Conservation (phyloP, 495 filamentous ascomycete genomes). For the Cercophora samala region DNA sequence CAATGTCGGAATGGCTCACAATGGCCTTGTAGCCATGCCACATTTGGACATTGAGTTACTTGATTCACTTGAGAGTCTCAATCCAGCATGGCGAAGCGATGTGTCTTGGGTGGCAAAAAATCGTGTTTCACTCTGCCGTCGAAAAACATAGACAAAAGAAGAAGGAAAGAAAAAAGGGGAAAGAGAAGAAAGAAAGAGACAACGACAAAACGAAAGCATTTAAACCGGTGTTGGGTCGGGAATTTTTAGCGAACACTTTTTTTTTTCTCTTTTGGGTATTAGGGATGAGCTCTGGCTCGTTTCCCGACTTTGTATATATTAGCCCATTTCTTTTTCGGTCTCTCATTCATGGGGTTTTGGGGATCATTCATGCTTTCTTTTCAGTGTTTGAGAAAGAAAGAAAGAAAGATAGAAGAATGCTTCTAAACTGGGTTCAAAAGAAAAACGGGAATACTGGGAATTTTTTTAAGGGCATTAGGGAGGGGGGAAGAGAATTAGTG, state of each 20-base stretch:
- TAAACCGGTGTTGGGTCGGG: not conserved
- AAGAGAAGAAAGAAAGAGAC: slow-evolving; percentile 1
- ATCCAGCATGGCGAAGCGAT: not conserved
- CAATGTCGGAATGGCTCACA: not conserved
- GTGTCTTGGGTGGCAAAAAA: not conserved
- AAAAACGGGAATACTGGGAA: not conserved
- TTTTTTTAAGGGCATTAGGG: not conserved
- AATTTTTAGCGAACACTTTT: not conserved
- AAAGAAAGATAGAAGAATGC: not conserved
- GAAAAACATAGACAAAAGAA: not conserved
- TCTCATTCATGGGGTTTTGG: not conserved
- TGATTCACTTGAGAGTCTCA: not conserved
- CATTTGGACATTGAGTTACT: no score
- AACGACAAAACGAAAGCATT: slow-evolving; percentile 2
- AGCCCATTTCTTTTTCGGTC: not conserved
- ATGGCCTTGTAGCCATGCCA: not conserved
- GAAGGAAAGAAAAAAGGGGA: not conserved
- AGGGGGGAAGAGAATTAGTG: no score
- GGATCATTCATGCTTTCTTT: not conserved
- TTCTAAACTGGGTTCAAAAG: not conserved
- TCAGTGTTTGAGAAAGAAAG: not conserved
- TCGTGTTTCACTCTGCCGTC: not conserved
- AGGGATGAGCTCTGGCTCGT: no score
- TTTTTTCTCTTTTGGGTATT: not conserved
- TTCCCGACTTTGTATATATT: not conserved